Evolutionary conservation across 2,329 filamentous ascomycete genomes (phyloP), one percentile per base, ranked within the genome.

Genomic region (Ceratocystis alfenasii): DNA sequence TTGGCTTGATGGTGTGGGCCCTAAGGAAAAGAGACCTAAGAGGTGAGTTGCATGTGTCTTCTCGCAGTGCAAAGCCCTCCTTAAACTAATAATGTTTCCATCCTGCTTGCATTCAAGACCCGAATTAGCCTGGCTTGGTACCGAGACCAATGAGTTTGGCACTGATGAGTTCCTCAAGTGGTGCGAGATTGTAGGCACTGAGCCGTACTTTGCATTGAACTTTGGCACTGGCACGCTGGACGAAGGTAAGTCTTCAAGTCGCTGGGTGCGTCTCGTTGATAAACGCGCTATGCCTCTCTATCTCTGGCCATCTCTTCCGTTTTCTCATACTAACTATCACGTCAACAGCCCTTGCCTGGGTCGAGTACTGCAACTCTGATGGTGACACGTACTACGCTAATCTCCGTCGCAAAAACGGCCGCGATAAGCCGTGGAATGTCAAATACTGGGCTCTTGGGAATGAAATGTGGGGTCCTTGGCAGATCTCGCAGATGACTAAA

Each of bases 361-460:
- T 94, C 22, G 89, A 94, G 73, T 94, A 94, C 78, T 94, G 90
- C 78, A 94, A 94, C 76, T 86, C 85, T 1, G 83, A 81, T n/a
- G 79, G 81, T 65, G 82, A 92, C 74, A 92, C 87, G 8, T 82
- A 93, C 78, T 94, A 90, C 73, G 89, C 89, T 69, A 92, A 93
- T 72, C 78, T 92, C 62, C 84, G 90, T 41, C 82, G 89, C 12
- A 80, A 87, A 70, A 87, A 94, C 75, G 89, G 89, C 10, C 85
- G 83, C 41, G 80, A 86, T 66, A 83, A 90, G 75, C 90, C 89
- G 3, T 93, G 93, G 76, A 86, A 86, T 67, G 74, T 92, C 71
- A 90, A 89, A 76, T 93, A 92, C 79, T 94, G 89, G 89, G 88
- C 88, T 1, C 81, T 94, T 30, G 89, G 89, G 8, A 94, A 94